Base-by-base conservation (phyloP, 768 basidiomycete species). In the Mycena leptocephala region DNA sequence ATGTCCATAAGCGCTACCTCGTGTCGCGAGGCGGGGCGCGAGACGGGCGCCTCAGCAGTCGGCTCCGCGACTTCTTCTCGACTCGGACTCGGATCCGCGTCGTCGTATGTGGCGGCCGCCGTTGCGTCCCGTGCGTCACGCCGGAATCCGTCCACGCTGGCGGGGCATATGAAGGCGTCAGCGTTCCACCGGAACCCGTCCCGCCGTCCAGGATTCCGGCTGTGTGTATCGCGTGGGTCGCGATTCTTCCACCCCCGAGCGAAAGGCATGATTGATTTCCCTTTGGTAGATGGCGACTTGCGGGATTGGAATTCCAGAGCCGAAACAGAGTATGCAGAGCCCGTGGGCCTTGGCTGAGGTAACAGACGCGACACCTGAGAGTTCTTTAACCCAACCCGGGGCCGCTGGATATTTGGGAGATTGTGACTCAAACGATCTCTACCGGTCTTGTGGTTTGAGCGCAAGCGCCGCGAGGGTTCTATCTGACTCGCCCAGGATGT, bases 141-240 rank as follows among this genome's bases (percentile, higher is more conserved):
- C 3, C 33, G 48, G 66, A 76, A 72, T 10, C 75, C 75, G 43
- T 76, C 75, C 7, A 76, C 70, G 33, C 66, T 56, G 11, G 75
- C 64, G 59, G 59, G 70, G 48, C 75, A 76, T 22, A 76, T 58
- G 48, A 76, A 76, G n/a, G 33, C 8, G n/a, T 58, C 18, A 18
- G 56, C 28, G 59, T 76, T 76, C 70, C 70, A 76, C 20, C 18
- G 70, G 46, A 62, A 72, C 0, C 65, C 65, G 58, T 76, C 75
- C 41, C 70, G 64, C 43, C 70, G 70, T 18, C 75, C 75, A 2
- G 70, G 75, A 58, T 76, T 76, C 8, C 75, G 75, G 59, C 56
- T 67, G 35, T 39, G 59, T 6, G 59, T 7, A 26, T 32, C n/a
- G 11, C 61, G 35, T 8, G 53, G 48, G 2, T 69, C 22, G 11